A percentile compares a stretch with the other conserved stretches of the same genome.
phyloP scores from a whole-genome alignment of 2,329 filamentous ascomycete species.

The Ambrosiella xylebori region DNA sequence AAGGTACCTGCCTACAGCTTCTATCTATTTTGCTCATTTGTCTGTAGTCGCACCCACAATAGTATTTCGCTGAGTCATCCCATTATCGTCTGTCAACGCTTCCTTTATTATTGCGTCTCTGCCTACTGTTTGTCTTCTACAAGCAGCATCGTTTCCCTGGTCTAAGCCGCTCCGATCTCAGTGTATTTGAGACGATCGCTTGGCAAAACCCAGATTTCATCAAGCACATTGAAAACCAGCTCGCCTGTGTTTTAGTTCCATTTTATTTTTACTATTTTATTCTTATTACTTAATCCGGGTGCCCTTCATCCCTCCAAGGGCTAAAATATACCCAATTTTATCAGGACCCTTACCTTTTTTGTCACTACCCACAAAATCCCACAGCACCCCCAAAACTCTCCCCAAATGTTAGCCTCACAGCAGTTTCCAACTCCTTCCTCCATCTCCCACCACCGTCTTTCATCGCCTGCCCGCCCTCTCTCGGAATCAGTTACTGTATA shows the following conservation, averaged over 20 bases:
- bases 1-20: neutral
- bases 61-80: neutral
- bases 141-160: neutral
- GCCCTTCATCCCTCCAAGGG: too few relatives aligned
- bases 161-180: neutral
- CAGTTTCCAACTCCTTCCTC: conserved; percentile 7
- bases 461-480: conserved; percentile 1
- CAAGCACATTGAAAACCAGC: neutral
- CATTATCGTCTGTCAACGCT: neutral
- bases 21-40: neutral
- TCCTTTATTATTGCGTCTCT: neutral
- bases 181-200: neutral
- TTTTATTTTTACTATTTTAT: neutral
- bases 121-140: too few relatives aligned
- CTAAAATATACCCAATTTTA: neutral
- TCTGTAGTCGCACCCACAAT: neutral
- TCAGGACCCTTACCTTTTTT: neutral
- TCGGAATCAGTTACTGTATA: neutral
- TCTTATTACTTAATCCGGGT: neutral
- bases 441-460: conserved; percentile 1
- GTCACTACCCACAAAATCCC: conserved; percentile 1
- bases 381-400: conserved; percentile 1
- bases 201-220: neutral
- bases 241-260: neutral
- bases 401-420: conserved; percentile 11